Evolutionary conservation across 345 rosid species (phyloP).

Genomic region (Cochlearia excelsa): DNA sequence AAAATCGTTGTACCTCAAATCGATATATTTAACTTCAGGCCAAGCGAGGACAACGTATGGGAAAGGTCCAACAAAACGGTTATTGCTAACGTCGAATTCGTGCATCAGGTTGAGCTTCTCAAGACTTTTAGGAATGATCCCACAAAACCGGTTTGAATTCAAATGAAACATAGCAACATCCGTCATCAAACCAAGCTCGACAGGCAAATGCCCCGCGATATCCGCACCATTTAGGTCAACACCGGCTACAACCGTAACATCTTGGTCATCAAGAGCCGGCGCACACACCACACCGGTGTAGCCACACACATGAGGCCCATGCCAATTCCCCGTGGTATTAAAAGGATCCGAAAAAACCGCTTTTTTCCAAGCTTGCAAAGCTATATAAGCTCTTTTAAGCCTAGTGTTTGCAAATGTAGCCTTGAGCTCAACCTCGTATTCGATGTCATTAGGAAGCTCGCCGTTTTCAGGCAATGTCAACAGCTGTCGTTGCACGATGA

Average conservation of each 20-base stretch:
- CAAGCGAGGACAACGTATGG: constrained; percentile 46
- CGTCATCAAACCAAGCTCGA: constrained; percentile 54
- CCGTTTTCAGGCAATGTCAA: constrained; percentile 32
- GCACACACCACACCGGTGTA: constrained; percentile 66
- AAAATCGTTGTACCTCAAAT: constrained; percentile 61
- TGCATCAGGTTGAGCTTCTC: constrained; percentile 44
- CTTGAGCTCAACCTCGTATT: constrained; percentile 28
- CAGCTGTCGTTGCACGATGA: constrained; percentile 59
- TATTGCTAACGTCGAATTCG: constrained; percentile 56
- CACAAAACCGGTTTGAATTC: constrained; percentile 69
- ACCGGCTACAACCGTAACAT: constrained; percentile 47
- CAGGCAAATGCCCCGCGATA: constrained; percentile 64
- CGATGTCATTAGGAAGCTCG: constrained; percentile 32
- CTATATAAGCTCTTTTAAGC: constrained; percentile 53
- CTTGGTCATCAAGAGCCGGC: constrained; percentile 48
- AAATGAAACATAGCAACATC: constrained; percentile 59
- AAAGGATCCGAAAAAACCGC: constrained; percentile 55
- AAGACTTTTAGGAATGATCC: constrained; percentile 54
- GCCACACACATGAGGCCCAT: constrained; percentile 51
- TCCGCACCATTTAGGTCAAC: constrained; percentile 68
- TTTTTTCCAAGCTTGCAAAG: constrained; percentile 35
- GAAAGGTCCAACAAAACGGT: constrained; percentile 40
- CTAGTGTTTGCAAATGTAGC: constrained; percentile 44
- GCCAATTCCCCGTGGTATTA: constrained; percentile 61
- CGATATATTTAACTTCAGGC: constrained; percentile 52